These are phyloP conservation scores for Phytophthora ohioensis DNA, from an alignment of 352 stramenopile genomes.

Conservation along the genomic window DNA sequence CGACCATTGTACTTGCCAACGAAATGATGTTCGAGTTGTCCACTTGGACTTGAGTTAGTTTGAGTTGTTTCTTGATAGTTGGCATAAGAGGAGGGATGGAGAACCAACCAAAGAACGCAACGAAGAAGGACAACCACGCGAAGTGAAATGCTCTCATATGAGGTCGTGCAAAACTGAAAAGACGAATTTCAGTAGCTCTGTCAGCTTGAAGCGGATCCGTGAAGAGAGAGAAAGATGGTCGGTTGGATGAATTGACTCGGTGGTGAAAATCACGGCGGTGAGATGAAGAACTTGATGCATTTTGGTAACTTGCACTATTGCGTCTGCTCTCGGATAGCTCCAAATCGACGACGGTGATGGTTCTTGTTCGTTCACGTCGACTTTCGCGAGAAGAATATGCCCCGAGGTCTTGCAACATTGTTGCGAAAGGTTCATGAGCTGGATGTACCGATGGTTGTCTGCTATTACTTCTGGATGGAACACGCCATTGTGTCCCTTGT, in stretches of 20 bases:
- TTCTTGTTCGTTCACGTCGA: constrained; percentile 22
- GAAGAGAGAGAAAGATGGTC: constrained; percentile 38
- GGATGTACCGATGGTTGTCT: constrained; percentile 14
- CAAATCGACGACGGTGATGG: constrained; percentile 40
- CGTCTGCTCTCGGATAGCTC: constrained; percentile 26
- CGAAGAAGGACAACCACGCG: constrained; percentile 94
- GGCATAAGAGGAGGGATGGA: constrained; percentile 62
- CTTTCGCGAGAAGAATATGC: constrained; percentile 10
- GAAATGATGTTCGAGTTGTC: constrained; percentile 91
- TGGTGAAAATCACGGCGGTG: constrained; percentile 26
- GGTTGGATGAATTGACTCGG: constrained; percentile 36
- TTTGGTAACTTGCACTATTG: constrained; percentile 23
- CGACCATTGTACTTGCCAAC: constrained; percentile 89
- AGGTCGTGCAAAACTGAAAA: constrained; percentile 37
- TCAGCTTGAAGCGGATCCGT: constrained; percentile 49
- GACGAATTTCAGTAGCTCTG: constrained; percentile 36
- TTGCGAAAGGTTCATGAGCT: constrained; percentile 18
- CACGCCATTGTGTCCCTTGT: not conserved
- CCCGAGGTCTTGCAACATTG: constrained; percentile 24
- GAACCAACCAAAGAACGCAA: constrained; percentile 96
- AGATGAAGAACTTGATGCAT: constrained; percentile 9
- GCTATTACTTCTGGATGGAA: constrained; percentile 21
- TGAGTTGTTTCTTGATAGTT: constrained; percentile 44
- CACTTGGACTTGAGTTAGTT: constrained; percentile 85
- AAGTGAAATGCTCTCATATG: constrained; percentile 88